Conservation (phyloP, 2,329 filamentous ascomycete genomes). For the Microdochium paspali region DNA sequence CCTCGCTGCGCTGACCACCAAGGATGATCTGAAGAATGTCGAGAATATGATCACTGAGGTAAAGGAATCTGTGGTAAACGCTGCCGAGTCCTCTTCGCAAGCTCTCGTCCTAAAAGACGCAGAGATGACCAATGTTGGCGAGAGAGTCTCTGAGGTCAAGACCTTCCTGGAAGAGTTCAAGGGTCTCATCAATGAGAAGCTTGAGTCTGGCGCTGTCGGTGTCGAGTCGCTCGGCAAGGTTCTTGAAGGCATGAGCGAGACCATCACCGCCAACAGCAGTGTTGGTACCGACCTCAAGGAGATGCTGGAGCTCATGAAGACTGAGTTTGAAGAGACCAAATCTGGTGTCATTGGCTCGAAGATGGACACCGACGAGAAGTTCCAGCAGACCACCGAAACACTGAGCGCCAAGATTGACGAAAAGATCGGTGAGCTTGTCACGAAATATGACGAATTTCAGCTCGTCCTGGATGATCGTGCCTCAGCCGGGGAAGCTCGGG, state of each 20-base stretch:
- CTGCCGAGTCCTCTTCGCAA: constrained; percentile 66
- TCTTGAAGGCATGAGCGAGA: constrained; percentile 57
- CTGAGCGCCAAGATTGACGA: constrained; percentile 50
- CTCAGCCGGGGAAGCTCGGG: constrained; percentile 63
- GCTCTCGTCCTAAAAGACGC: constrained; percentile 76
- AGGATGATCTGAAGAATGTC: constrained; percentile 66
- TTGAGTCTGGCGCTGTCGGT: constrained; percentile 65
- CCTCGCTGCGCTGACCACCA: constrained; percentile 60
- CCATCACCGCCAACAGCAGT: constrained; percentile 45
- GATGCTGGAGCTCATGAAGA: constrained; percentile 65
- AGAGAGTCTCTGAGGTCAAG: constrained; percentile 73
- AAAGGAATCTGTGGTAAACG: constrained; percentile 55
- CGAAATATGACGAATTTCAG: constrained; percentile 84
- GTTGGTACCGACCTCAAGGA: constrained; percentile 58
- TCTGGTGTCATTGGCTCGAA: constrained; percentile 71
- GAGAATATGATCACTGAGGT: constrained; percentile 63
- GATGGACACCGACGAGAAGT: constrained; percentile 75
- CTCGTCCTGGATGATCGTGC: constrained; percentile 63
- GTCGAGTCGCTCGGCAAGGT: constrained; percentile 65
- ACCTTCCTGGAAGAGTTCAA: constrained; percentile 69
- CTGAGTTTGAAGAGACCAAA: constrained; percentile 81
- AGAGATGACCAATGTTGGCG: constrained; percentile 70
- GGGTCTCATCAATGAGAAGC: constrained; percentile 63
- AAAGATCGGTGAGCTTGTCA: constrained; percentile 66
- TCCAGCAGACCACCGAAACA: constrained; percentile 45